Base-by-base conservation (phyloP, 2,329 filamentous ascomycete species). In the Harringtonia aguacate region DNA sequence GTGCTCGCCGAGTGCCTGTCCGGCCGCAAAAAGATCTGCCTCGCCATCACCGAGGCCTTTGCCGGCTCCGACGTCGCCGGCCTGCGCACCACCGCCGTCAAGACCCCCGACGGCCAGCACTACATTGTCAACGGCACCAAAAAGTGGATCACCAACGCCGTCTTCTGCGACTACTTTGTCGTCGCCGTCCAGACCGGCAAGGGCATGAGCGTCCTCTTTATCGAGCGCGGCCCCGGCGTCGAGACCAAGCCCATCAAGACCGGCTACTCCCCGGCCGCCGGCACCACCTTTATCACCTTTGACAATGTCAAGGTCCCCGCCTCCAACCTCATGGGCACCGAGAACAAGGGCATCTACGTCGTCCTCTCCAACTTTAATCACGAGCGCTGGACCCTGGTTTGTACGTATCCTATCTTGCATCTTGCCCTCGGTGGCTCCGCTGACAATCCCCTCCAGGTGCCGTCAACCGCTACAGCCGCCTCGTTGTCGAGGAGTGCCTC, bases 141-240 rank as follows among this genome's bases (percentile, higher is more conserved):
- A 73, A 92, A 90, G 66, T 87, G 84, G 84, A 88, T 87, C 58
- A 88, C 84, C 33, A 87, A 88, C n/a, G n/a, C n/a, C n/a, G n/a
- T n/a, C 56, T 92, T 81, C 63, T 75, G 68, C 49, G 85, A 92
- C 61, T 92, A 90, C 67, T 94, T 92, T 55, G 83, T 92, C 41
- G 83, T 79, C 1, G 86, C 80, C 37, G 86, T 86, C 56, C 79
- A 78, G 58, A 94, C 86, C 0, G 79, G 79, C 44, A 88, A 88
- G 63, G 84, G 84, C 15, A 77, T 90, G 52, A 82, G 78, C 13
- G 86, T 94, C 10, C 65, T 94, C 8, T 67, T 94, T 14, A 81
- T 94, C 49, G 76, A 81, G 55, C 73, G 84, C 39, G 75, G 77
- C 46, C 83, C 87, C 53, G 83, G 81, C 41, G 75, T 89, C 39